Conservation (phyloP, 768 basidiomycete species). For the Stropharia rugosoannulata region DNA sequence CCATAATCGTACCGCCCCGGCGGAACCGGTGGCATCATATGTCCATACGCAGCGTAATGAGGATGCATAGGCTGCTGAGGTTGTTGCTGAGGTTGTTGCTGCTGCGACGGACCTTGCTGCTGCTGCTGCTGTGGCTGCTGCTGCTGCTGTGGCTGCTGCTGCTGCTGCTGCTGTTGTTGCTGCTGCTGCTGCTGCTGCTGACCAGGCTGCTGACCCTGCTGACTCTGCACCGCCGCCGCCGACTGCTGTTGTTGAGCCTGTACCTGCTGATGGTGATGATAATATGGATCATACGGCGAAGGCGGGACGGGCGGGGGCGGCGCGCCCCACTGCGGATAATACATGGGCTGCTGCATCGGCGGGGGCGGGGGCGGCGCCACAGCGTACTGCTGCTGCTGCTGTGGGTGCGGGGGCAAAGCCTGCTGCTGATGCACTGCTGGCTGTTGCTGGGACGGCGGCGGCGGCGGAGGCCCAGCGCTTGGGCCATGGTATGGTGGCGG, state of each 20-base stretch:
- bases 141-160: conserved; percentile 7
- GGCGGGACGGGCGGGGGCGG: conserved; percentile 24
- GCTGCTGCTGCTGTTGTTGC: conserved; percentile 1
- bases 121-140: conserved; percentile 6
- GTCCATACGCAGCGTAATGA: conserved; percentile 21
- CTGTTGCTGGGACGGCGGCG: conserved; percentile 16
- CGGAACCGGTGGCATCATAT: conserved; percentile 18
- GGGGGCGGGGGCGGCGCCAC: conserved; percentile 23
- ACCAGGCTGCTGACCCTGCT: neutral
- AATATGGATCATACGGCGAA: conserved; percentile 29
- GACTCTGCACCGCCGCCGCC: neutral
- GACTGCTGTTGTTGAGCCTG: conserved; percentile 8
- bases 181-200: conserved; percentile 2
- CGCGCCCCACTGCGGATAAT: conserved; percentile 23
- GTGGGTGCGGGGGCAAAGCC: conserved; percentile 13
- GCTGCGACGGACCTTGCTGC: conserved; percentile 8
- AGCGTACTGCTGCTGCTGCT: conserved; percentile 20
- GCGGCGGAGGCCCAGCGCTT: conserved; percentile 2
- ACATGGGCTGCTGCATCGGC: conserved; percentile 17
- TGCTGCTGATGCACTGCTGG: conserved; percentile 18
- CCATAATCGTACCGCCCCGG: conserved; percentile 26
- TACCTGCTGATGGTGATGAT: conserved; percentile 24
- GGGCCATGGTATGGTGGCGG: conserved; percentile 10
- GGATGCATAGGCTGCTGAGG: conserved; percentile 11
- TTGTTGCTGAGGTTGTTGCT: conserved; percentile 6